These are phyloP conservation scores for Vicia villosa DNA, from an alignment of 306 rosid genomes.

Conservation along the genomic window DNA sequence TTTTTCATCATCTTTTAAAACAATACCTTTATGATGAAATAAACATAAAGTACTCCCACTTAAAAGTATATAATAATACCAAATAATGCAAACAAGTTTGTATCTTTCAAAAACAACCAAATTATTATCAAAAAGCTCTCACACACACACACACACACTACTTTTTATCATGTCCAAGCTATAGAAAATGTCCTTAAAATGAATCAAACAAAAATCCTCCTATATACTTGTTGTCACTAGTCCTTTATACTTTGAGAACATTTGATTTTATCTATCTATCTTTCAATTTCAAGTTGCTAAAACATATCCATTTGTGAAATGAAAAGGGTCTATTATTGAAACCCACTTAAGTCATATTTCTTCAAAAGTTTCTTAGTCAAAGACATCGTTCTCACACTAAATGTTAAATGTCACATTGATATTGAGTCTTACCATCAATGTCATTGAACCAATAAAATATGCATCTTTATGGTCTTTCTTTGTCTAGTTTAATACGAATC, in stretches of 20 bases:
- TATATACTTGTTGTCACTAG: conserved; percentile 12
- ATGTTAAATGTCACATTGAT: conserved; percentile 23
- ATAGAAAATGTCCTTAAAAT: conserved; percentile 33
- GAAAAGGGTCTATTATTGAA: conserved; percentile 55
- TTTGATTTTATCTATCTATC: conserved; percentile 20
- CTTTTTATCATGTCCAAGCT: conserved; percentile 42
- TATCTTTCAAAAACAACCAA: conserved; percentile 46
- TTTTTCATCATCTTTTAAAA: conserved; percentile 31
- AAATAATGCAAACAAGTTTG: conserved; percentile 42
- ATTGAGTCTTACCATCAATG: conserved; percentile 40
- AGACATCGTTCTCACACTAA: conserved; percentile 40
- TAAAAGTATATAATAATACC: conserved; percentile 33
- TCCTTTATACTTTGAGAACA: conserved; percentile 31
- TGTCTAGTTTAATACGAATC: conserved; percentile 52
- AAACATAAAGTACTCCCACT: conserved; percentile 39
- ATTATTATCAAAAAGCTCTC: conserved; percentile 34
- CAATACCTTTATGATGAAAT: conserved; percentile 33
- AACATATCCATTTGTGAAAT: conserved; percentile 39
- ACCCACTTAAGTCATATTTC: conserved; percentile 45
- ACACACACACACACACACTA: conserved; percentile 24
- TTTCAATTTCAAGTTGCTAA: conserved; percentile 42
- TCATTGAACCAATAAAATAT: conserved; percentile 40
- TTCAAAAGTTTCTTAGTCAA: conserved; percentile 53
- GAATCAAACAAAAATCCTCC: conserved; percentile 38
- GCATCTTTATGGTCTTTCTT: conserved; percentile 36